Evolutionary conservation across 768 basidiomycete genomes (phyloP), one percentile per base, ranked within the genome.

Genomic region (Psilocybe cubensis): DNA sequence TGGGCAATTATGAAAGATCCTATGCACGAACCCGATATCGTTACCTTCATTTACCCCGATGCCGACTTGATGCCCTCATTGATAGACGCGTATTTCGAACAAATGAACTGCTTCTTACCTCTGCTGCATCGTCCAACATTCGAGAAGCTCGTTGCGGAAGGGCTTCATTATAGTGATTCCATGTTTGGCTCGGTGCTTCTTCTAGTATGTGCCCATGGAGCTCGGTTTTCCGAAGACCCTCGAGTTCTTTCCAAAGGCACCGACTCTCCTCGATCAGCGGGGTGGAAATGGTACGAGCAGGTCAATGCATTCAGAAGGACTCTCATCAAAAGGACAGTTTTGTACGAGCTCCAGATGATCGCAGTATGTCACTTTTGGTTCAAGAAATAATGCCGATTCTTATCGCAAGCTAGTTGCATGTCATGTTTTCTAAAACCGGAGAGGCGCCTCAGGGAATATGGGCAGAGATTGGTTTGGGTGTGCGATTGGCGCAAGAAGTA

Each of bases 71-170:
- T 83, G 7, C 56, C 64, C 1, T 59, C 64, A 0, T 79, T 96
- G 23, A 73, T 92, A 46, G 78, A 88, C 45, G 68, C 79, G n/a
- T 94, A 88, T 63, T 96, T 95, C 66, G 62, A 59, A 0, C 62
- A 82, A 29, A 59, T 80, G 58, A 88, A 92, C 62, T 58, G 67
- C 3, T 75, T 82, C 46, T 66, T 82, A 1, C 91, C 92, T 1
- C 74, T 95, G 8, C 73, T 96, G 2, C 92, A 94, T 65, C 81
- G 85, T 0, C 85, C 86, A 0, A 83, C 83, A 17, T 94, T 95
- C 60, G 79, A 86, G 41, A 70, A 71, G 28, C 74, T 78, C 21
- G 68, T 89, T 38, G 65, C 65, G 1, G 74, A 80, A 6, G 79
- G 80, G 1, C 63, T 84, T 3, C 85, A 92, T 66, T 66, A 74